A percentile compares a stretch with the other conserved stretches of the same genome.
Conservation (phyloP, 805 yeast species). For the Hanseniaspora guilliermondii region DNA sequence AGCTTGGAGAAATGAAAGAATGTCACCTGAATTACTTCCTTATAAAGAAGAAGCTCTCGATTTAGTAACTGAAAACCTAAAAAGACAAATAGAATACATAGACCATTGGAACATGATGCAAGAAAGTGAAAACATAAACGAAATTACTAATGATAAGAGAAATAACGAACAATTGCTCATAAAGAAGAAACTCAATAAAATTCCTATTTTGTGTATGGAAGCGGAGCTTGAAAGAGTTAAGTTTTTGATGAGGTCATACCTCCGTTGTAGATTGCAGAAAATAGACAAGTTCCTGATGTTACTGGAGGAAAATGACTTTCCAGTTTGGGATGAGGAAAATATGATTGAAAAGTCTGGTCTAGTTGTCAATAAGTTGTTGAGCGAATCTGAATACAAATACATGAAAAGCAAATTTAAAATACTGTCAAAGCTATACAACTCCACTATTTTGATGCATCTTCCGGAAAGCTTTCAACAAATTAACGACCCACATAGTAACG, state of each 20-base stretch:
- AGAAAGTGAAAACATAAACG: constrained; percentile 31
- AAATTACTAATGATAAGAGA: constrained; percentile 7
- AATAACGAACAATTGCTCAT: constrained; percentile 14
- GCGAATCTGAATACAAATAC: constrained; percentile 50
- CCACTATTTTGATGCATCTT: constrained; percentile 50
- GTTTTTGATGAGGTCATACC: constrained; percentile 66
- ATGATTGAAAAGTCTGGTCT: constrained; percentile 22
- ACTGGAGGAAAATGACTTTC: constrained; percentile 25
- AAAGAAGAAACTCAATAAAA: constrained; percentile 43
- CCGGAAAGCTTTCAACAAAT: constrained; percentile 60
- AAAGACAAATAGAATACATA: constrained; percentile 60
- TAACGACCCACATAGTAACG: constrained; percentile 58
- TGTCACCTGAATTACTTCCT: constrained; percentile 74
- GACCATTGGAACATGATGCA: constrained; percentile 72
- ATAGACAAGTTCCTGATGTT: constrained; percentile 58
- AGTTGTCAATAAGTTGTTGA: constrained; percentile 29
- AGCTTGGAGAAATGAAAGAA: constrained; percentile 75
- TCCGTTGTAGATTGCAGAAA: constrained; percentile 63
- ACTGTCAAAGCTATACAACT: constrained; percentile 51
- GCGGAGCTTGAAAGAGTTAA: constrained; percentile 82
- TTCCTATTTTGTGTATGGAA: constrained; percentile 74
- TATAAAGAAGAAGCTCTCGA: constrained; percentile 53
- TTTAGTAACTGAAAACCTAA: constrained; percentile 45
- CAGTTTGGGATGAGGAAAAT: constrained; percentile 26
- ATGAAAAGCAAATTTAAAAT: constrained; percentile 58